Evolutionary conservation across 192 early-diverging fungal species (phyloP).

Genomic region (Linnemannia schmuckeri): DNA sequence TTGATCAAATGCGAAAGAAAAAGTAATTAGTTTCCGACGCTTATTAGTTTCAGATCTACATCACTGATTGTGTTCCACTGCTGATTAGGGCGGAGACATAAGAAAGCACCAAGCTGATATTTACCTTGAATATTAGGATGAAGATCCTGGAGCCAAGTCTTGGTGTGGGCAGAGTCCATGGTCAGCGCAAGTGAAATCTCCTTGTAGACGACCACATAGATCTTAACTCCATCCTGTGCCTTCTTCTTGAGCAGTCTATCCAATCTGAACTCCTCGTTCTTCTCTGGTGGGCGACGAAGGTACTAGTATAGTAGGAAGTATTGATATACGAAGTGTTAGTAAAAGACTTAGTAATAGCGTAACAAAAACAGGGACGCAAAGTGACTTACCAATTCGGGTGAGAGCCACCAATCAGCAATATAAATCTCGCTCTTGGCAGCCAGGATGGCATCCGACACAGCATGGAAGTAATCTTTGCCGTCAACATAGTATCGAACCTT

Average conservation of each 20-base stretch:
- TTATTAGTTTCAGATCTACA: background rate
- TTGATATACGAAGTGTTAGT: background rate
- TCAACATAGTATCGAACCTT: constrained; percentile 81
- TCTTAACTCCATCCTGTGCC: constrained; percentile 85
- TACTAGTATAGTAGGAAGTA: constrained; percentile 51
- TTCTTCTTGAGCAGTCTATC: constrained; percentile 83
- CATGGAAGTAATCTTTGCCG: constrained; percentile 81
- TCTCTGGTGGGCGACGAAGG: constrained; percentile 75
- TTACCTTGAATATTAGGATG: constrained; percentile 81
- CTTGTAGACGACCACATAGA: constrained; percentile 89
- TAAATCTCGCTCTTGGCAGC: constrained; percentile 76
- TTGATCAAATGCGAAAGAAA: background rate
- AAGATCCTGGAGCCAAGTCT: constrained; percentile 74
- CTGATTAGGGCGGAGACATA: background rate
- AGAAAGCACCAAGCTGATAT: background rate
- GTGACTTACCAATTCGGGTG: constrained; percentile 73
- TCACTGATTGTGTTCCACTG: background rate
- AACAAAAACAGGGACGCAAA: background rate
- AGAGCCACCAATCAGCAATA: constrained; percentile 90
- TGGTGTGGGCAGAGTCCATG: constrained; percentile 79
- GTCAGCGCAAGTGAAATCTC: constrained; percentile 81
- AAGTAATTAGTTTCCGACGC: background rate
- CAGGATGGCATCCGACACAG: constrained; percentile 79
- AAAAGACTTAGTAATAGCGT: background rate
- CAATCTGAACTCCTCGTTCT: constrained; percentile 81